phyloP scores from a whole-genome alignment of 768 basidiomycete species.

The Lactarius hengduanensis region DNA sequence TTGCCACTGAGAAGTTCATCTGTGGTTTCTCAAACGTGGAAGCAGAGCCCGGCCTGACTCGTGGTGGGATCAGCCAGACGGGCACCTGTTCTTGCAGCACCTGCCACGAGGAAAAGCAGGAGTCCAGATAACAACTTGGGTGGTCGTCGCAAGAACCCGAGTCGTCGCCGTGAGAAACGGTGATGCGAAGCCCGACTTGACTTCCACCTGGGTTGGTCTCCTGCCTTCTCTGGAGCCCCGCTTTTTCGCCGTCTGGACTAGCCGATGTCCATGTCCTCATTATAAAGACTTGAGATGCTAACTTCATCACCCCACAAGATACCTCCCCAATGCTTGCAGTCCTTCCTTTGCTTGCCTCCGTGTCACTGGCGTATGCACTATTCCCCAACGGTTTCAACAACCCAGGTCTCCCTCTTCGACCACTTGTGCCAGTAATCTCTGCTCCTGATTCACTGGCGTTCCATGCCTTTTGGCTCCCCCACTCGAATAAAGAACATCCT shows the following conservation, averaged over 20 bases:
- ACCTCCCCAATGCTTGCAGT: not conserved
- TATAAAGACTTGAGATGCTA: not conserved
- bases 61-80: too few relatives aligned
- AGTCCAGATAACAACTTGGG: too few relatives aligned
- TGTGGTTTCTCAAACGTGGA: too few relatives aligned
- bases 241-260: not conserved
- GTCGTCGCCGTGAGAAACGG: not conserved
- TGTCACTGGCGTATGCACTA: not conserved
- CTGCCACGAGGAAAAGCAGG: too few relatives aligned
- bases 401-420: not conserved
- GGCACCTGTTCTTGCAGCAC: too few relatives aligned
- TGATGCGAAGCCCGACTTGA: not conserved
- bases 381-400: not conserved
- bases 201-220: not conserved
- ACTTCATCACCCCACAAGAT: not conserved
- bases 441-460: not conserved
- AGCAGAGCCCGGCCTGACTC: too few relatives aligned
- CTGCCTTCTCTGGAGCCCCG: too few relatives aligned
- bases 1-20: too few relatives aligned
- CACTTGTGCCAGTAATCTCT: not conserved
- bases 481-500: conserved; percentile 34
- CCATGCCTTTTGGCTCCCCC: conserved; percentile 12
- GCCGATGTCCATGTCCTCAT: not conserved
- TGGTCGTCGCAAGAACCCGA: not conserved
- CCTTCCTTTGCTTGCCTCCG: not conserved